Conservation (phyloP, 2,329 filamentous ascomycete genomes). For the Venturia oleaginea region DNA sequence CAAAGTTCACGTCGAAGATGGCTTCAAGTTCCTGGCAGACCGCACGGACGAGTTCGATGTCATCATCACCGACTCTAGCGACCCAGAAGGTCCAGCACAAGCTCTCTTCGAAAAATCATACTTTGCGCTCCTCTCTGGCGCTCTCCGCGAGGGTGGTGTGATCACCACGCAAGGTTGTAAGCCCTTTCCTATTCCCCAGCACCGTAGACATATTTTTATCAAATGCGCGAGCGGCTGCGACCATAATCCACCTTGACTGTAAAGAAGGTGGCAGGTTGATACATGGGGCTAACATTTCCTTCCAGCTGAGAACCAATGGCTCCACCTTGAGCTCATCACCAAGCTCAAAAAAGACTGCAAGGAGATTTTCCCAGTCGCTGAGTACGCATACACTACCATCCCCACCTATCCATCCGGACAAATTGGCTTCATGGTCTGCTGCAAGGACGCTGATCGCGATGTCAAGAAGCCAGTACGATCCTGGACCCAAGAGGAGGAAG, state of each 20-base stretch:
- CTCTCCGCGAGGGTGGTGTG: constrained; percentile 88
- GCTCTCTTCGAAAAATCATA: constrained; percentile 97
- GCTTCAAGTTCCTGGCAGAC: constrained; percentile 96
- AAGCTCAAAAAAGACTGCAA: constrained; percentile 95
- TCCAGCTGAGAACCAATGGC: constrained; percentile 96
- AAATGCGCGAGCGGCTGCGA: not conserved
- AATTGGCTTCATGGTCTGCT: constrained; percentile 99
- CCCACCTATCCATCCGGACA: constrained; percentile 98
- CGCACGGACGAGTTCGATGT: constrained; percentile 98
- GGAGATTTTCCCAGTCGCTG: constrained; percentile 92
- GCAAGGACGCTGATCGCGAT: constrained; percentile 80
- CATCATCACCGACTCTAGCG: constrained; percentile 98
- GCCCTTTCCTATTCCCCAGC: constrained; percentile 48
- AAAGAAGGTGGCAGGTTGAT: constrained; percentile 1
- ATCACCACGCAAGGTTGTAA: constrained; percentile 99
- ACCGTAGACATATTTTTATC: not conserved
- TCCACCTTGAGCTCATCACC: constrained; percentile 87
- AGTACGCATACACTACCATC: constrained; percentile 99
- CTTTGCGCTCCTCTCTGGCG: constrained; percentile 86
- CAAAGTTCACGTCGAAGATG: constrained; percentile 87
- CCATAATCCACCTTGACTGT: not conserved
- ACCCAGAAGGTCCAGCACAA: constrained; percentile 94
- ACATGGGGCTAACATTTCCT: constrained; percentile 13
- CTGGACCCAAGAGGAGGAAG: constrained; percentile 82
- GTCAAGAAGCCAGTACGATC: constrained; percentile 75